A percentile compares a stretch with the other conserved stretches of the same genome.
Conservation (phyloP, 176 grass and related monocot species). For the Saccharum officinarum region DNA sequence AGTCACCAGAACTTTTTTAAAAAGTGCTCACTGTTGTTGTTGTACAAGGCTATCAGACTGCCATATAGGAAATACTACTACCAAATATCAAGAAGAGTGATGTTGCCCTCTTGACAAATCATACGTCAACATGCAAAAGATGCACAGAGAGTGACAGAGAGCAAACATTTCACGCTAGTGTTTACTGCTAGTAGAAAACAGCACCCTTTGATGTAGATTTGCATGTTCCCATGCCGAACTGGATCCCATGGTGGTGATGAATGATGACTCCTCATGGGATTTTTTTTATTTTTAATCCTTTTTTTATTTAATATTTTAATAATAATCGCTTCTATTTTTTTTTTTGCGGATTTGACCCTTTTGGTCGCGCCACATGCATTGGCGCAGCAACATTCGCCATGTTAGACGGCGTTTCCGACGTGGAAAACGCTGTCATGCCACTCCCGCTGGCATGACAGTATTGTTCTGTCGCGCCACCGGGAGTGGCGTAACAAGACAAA, state of each 20-base stretch:
- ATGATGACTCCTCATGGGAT: constrained; percentile 47
- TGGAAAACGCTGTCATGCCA: too few species aligned
- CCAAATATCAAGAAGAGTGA: background rate
- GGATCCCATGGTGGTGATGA: constrained; percentile 41
- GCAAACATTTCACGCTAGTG: constrained; percentile 5
- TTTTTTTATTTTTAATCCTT: too few species aligned
- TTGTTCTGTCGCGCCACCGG: too few species aligned
- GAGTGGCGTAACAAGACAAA: too few species aligned
- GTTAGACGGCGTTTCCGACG: too few species aligned
- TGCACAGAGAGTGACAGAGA: background rate
- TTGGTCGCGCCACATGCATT: too few species aligned
- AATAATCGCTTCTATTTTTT: too few species aligned
- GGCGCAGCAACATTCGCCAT: too few species aligned
- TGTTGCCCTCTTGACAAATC: constrained; percentile 7
- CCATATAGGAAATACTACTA: background rate
- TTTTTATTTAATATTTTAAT: too few species aligned
- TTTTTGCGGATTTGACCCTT: too few species aligned
- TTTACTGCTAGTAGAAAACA: constrained; percentile 34
- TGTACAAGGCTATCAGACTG: constrained; percentile 1
- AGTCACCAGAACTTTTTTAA: background rate
- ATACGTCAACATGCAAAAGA: constrained; percentile 16
- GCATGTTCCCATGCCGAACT: constrained; percentile 27
- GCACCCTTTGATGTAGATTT: background rate
- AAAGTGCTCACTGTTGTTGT: background rate
- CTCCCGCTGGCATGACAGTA: too few species aligned